phyloP scores from a whole-genome alignment of 805 yeast species.

The Nakazawaea ishiwadae region DNA sequence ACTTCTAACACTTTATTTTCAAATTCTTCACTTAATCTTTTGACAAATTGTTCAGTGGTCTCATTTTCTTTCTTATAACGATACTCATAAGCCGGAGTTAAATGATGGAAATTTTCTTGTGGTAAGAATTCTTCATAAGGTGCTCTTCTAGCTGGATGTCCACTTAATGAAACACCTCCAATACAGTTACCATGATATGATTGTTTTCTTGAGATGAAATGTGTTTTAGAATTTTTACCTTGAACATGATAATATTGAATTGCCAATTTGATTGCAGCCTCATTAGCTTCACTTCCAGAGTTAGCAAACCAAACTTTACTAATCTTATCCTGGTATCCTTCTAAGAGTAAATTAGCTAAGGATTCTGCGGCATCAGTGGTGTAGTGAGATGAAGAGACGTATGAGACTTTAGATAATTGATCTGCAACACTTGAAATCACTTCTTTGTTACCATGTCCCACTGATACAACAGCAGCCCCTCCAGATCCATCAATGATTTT shows the following conservation, averaged over 20 bases:
- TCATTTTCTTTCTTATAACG: constrained; percentile 12
- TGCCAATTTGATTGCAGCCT: constrained; percentile 30
- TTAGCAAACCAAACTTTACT: constrained; percentile 15
- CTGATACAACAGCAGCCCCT: constrained; percentile 20
- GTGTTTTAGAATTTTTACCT: constrained; percentile 16
- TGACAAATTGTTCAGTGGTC: constrained; percentile 16
- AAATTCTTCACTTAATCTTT: constrained; percentile 18
- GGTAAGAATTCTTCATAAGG: constrained; percentile 13
- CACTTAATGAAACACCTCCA: constrained; percentile 18
- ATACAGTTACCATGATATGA: constrained; percentile 22
- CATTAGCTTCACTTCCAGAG: constrained; percentile 31
- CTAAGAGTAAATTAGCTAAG: constrained; percentile 13
- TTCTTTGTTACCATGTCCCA: constrained; percentile 16
- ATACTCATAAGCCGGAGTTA: constrained; percentile 18
- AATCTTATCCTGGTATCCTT: constrained; percentile 10
- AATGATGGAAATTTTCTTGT: constrained; percentile 16
- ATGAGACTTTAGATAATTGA: constrained; percentile 12
- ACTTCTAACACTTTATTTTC: constrained; percentile 19
- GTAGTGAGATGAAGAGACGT: constrained; percentile 12
- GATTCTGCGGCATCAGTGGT: constrained; percentile 15
- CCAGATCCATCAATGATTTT: constrained; percentile 17
- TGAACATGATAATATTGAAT: constrained; percentile 20
- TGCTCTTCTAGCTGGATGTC: constrained; percentile 14
- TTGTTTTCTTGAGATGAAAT: constrained; percentile 19
- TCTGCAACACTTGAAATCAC: constrained; percentile 13